A percentile compares a stretch with the other conserved stretches of the same genome.
phyloP scores from a whole-genome alignment of 2,329 filamentous ascomycete species.

The Verticillium klebahnii region DNA sequence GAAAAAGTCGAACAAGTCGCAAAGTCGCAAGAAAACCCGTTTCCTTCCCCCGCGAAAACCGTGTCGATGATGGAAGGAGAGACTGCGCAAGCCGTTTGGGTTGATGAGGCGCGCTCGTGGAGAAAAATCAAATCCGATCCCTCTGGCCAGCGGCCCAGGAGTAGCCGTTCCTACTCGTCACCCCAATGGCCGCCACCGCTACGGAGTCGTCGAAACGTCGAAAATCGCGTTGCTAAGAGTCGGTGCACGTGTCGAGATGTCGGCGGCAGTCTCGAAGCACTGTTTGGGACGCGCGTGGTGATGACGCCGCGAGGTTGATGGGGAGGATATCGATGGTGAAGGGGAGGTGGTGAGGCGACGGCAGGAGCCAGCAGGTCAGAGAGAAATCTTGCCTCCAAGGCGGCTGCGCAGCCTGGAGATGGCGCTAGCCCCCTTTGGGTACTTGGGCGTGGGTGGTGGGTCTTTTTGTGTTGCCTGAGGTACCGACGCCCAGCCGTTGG shows the following conservation, averaged over 20 bases:
- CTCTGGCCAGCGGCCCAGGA: slow-evolving; percentile 42
- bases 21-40: slow-evolving; percentile 13
- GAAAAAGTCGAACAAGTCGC: slow-evolving; percentile 16
- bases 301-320: slow-evolving; percentile 29
- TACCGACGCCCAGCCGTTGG: neutral
- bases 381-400: slow-evolving; percentile 38
- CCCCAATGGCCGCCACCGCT: slow-evolving; percentile 39
- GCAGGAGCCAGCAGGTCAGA: slow-evolving; percentile 29
- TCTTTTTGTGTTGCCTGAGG: neutral
- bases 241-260: slow-evolving; percentile 26
- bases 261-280: slow-evolving; percentile 28
- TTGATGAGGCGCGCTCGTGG: slow-evolving; percentile 22
- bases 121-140: slow-evolving; percentile 2
- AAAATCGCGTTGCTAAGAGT: slow-evolving; percentile 31
- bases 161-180: slow-evolving; percentile 28
- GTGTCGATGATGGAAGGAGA: slow-evolving; percentile 24
- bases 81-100: slow-evolving; percentile 23
- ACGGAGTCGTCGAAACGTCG: slow-evolving; percentile 19
- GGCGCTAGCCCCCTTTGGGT: slow-evolving; percentile 28
- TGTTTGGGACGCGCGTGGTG: slow-evolving; percentile 50
- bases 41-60: slow-evolving; percentile 9
- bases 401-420: slow-evolving; percentile 23
- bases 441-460: slow-evolving; percentile 1
- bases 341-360: slow-evolving; percentile 33
- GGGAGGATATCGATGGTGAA: slow-evolving; percentile 19